phyloP scores from a whole-genome alignment of 108 stramenopile genomes.

The Skeletonema grethae region DNA sequence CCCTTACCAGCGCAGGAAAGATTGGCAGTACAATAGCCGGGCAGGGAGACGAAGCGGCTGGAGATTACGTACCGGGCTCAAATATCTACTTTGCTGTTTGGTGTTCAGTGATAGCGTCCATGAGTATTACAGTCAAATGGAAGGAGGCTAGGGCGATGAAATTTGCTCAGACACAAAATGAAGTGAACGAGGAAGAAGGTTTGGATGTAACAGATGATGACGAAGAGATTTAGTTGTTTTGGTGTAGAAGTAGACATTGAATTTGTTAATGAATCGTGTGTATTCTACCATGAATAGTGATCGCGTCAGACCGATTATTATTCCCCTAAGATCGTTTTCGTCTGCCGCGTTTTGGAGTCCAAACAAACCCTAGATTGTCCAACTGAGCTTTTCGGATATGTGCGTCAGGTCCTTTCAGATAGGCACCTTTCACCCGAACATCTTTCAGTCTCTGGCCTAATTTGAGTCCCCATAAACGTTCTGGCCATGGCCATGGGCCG shows the following conservation, averaged over 20 bases:
- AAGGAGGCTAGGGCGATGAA: conserved; percentile 73
- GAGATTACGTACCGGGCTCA: conserved; percentile 53
- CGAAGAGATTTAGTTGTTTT: conserved; percentile 24
- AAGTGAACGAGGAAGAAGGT: conserved; percentile 5
- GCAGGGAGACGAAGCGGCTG: conserved; percentile 1
- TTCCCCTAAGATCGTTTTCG: conserved; percentile 27
- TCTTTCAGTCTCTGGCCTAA: conserved; percentile 88
- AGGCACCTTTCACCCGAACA: conserved; percentile 86
- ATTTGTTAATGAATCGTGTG: neutral
- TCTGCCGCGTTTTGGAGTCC: conserved; percentile 72
- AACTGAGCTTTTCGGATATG: conserved; percentile 76
- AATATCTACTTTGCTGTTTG: conserved; percentile 66
- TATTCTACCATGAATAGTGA: neutral
- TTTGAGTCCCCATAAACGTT: conserved; percentile 79
- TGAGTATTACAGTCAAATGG: conserved; percentile 66
- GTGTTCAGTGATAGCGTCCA: conserved; percentile 51
- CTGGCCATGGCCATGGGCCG: conserved; percentile 80
- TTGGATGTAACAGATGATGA: conserved; percentile 24
- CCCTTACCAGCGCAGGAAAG: conserved; percentile 23
- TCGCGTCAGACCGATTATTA: neutral
- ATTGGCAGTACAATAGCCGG: conserved; percentile 28
- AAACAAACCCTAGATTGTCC: conserved; percentile 83
- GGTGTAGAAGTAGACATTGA: neutral
- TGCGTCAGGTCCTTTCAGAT: conserved; percentile 71
- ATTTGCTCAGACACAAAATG: conserved; percentile 64